These are phyloP conservation scores for Podospora anserina DNA, from an alignment of 495 filamentous ascomycete genomes.

Conservation along the genomic window DNA sequence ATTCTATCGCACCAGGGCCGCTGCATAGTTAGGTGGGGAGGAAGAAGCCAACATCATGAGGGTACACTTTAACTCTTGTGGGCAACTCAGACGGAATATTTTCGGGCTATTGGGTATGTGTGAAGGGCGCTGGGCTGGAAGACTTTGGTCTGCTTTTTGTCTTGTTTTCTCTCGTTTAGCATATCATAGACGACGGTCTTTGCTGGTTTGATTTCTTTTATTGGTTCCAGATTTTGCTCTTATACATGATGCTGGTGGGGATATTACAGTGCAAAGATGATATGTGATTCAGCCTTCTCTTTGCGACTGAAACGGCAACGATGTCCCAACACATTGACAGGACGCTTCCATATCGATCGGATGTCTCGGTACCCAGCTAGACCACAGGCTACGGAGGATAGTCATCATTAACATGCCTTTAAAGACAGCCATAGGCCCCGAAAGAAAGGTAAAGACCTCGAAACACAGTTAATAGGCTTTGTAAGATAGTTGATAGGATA, in stretches of 20 bases:
- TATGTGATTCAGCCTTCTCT: not conserved
- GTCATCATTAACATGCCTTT: no score
- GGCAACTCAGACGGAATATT: constrained; percentile 1
- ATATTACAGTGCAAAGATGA: not conserved
- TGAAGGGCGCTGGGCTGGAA: constrained; percentile 9
- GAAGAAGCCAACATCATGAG: not conserved
- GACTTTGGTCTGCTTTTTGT: constrained; percentile 9
- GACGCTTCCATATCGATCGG: no score
- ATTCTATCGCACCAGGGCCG: not conserved
- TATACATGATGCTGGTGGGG: not conserved
- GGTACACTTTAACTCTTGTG: not conserved
- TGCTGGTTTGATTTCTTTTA: constrained; percentile 1
- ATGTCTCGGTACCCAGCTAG: no score
- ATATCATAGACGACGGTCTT: not conserved
- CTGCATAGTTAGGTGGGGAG: not conserved
- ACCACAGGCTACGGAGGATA: no score
- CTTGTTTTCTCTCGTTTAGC: not conserved
- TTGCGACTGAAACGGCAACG: no score
- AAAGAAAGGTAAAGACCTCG: no score
- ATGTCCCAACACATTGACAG: no score
- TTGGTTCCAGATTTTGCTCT: not conserved
- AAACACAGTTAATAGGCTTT: no score
- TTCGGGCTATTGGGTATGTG: constrained; percentile 9
- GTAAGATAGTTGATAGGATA: no score
- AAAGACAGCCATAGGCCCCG: no score